phyloP scores from a whole-genome alignment of 352 stramenopile genomes.

The Pythium periplocum region DNA sequence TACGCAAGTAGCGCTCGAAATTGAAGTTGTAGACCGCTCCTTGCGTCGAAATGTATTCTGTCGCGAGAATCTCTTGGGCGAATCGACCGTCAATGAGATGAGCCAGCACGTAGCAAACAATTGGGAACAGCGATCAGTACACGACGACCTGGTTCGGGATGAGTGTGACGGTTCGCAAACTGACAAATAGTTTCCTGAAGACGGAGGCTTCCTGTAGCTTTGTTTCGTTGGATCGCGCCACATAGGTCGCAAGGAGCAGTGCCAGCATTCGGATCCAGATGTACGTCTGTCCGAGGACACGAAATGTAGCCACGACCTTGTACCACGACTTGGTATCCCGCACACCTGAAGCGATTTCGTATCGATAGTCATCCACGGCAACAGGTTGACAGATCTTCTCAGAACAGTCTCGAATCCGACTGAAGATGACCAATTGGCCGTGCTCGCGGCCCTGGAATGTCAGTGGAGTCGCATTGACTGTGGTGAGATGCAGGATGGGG shows the following conservation, averaged over 20 bases:
- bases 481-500: neutral
- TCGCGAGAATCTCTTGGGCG: slow-evolving; percentile 29
- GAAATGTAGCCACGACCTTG: slow-evolving; percentile 17
- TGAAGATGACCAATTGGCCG: slow-evolving; percentile 3
- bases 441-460: slow-evolving; percentile 4
- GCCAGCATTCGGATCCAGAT: slow-evolving; percentile 23
- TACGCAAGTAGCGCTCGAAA: too few relatives aligned
- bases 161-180: slow-evolving; percentile 24
- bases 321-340: slow-evolving; percentile 27
- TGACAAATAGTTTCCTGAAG: neutral
- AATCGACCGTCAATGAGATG: slow-evolving; percentile 39
- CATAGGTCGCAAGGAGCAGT: slow-evolving; percentile 26
- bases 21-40: slow-evolving; percentile 4
- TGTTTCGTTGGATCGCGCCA: neutral
- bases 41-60: slow-evolving; percentile 22
- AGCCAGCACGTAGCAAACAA: slow-evolving; percentile 36
- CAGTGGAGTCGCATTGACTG: slow-evolving; percentile 2
- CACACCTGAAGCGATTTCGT: slow-evolving; percentile 22
- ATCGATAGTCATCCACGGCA: slow-evolving; percentile 39
- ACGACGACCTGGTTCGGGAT: slow-evolving; percentile 50
- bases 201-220: too few relatives aligned
- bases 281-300: slow-evolving; percentile 32
- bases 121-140: slow-evolving; percentile 37
- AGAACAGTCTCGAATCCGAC: slow-evolving; percentile 6
- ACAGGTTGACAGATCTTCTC: slow-evolving; percentile 23